Evolutionary conservation across 2,329 filamentous ascomycete species (phyloP).

Genomic region (Tympanopsis confertula): DNA sequence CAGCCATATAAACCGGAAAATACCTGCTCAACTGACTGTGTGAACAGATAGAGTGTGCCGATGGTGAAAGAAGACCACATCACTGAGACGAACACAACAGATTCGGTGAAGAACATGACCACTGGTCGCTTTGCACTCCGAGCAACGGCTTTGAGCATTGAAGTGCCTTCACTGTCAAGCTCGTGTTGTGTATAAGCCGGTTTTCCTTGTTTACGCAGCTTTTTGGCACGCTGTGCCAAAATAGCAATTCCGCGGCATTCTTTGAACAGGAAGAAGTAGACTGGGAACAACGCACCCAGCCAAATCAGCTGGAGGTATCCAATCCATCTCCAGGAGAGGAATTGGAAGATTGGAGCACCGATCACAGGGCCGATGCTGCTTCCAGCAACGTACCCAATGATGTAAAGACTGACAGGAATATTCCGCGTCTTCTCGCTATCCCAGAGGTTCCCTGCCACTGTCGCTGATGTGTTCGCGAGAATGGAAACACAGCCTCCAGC

Average conservation of each 20-base stretch:
- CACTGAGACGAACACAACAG: constrained; percentile 31
- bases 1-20: constrained; percentile 9
- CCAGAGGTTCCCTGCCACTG: constrained; percentile 14
- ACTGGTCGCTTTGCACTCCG: constrained; percentile 16
- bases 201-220: constrained; percentile 14
- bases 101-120: constrained; percentile 32
- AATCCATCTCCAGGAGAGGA: constrained; percentile 20
- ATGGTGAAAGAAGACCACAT: constrained; percentile 25
- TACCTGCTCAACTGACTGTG: constrained; percentile 10
- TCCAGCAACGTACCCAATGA: constrained; percentile 8
- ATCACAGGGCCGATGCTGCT: constrained; percentile 16
- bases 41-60: constrained; percentile 12
- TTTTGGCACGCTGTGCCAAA: constrained; percentile 18
- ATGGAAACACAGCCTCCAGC: constrained; percentile 14
- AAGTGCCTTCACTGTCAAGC: background rate
- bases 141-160: constrained; percentile 17
- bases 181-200: background rate
- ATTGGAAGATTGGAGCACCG: constrained; percentile 13
- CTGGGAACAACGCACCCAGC: constrained; percentile 26
- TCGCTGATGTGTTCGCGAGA: constrained; percentile 11
- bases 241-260: constrained; percentile 35
- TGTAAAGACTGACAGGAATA: constrained; percentile 10
- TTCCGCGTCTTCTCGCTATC: constrained; percentile 11
- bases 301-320: constrained; percentile 23
- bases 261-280: constrained; percentile 24